These are phyloP conservation scores for Barnettozyma californica DNA, from an alignment of 805 yeast genomes.

Conservation along the genomic window DNA sequence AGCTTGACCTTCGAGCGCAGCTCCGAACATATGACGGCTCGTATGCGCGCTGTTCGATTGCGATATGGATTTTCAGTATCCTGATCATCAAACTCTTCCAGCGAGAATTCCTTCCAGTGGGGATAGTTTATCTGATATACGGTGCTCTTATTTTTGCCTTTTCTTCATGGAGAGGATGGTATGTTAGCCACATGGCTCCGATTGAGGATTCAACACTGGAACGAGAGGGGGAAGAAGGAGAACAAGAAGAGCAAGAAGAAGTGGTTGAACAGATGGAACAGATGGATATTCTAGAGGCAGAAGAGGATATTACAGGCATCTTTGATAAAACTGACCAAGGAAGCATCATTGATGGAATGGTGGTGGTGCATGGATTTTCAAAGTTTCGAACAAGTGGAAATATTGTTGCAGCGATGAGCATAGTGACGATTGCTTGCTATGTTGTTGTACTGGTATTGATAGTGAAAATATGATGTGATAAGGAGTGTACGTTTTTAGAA, in stretches of 20 bases:
- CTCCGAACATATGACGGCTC: slow-evolving; percentile 2
- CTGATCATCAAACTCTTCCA: slow-evolving; percentile 2
- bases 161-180: not conserved
- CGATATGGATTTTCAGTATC: slow-evolving; percentile 1
- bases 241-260: too few relatives aligned
- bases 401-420: not conserved
- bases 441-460: not conserved
- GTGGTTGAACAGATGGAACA: too few relatives aligned
- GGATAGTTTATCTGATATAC: not conserved
- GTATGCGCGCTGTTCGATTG: not conserved
- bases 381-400: slow-evolving; percentile 1
- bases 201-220: not conserved
- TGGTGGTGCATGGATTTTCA: not conserved
- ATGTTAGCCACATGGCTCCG: not conserved
- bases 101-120: not conserved
- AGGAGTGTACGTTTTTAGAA: too few relatives aligned
- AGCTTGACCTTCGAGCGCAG: slow-evolving; percentile 1
- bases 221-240: not conserved
- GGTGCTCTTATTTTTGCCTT: not conserved
- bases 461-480: not conserved
- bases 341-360: slow-evolving; percentile 2
- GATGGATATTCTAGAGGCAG: not conserved
- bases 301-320: not conserved
- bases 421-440: not conserved
- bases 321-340: not conserved